Conservation (phyloP, 805 yeast species). For the Hanseniaspora jakobsenii region DNA sequence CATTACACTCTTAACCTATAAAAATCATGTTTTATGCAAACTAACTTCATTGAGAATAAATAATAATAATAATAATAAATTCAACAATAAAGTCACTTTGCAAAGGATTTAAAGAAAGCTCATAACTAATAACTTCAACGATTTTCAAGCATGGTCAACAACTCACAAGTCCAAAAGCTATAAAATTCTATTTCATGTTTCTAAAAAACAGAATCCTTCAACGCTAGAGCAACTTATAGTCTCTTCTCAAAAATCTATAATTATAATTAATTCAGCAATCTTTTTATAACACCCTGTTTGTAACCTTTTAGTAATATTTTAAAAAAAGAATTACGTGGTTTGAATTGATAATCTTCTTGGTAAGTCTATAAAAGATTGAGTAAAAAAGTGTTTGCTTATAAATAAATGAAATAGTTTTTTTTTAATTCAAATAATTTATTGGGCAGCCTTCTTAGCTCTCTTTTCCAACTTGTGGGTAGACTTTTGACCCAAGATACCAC, state of each 20-base stretch:
- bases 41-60: too few species aligned
- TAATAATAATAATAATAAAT: too few species aligned
- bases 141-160: slow-evolving; percentile 14
- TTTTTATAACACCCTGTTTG: neutral
- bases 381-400: neutral
- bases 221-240: slow-evolving; percentile 15
- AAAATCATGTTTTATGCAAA: too few species aligned
- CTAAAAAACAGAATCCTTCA: slow-evolving; percentile 5
- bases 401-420: neutral
- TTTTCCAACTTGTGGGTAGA: slow-evolving; percentile 75
- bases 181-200: neutral
- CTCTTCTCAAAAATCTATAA: slow-evolving; percentile 16
- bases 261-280: neutral
- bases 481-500: slow-evolving; percentile 95
- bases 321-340: neutral
- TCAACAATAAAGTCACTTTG: too few species aligned
- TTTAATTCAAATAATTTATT: slow-evolving; percentile 1
- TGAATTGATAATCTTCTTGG: neutral
- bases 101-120: too few species aligned
- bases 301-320: neutral
- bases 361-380: neutral
- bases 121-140: slow-evolving; percentile 14
- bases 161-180: slow-evolving; percentile 13
- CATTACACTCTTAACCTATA: too few species aligned
- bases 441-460: slow-evolving; percentile 46